phyloP scores from a whole-genome alignment of 768 basidiomycete genomes.

The Tephrocybe sp. region DNA sequence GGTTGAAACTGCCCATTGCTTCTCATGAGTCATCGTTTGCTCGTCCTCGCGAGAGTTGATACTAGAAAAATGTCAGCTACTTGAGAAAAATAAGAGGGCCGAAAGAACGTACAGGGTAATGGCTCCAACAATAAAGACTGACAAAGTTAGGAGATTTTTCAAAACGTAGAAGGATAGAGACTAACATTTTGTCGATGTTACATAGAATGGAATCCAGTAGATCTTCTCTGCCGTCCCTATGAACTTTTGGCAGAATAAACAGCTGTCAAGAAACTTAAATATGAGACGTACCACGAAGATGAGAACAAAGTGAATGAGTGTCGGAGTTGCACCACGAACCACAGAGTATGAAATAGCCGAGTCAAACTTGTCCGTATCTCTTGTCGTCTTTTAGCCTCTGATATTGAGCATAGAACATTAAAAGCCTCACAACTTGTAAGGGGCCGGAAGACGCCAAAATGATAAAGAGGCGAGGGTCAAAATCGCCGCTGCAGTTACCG shows the following conservation, averaged over 20 bases:
- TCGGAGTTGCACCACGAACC: slow-evolving; percentile 11
- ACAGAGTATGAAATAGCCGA: slow-evolving; percentile 11
- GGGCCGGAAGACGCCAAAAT: slow-evolving; percentile 4
- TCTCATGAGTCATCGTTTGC: slow-evolving; percentile 1
- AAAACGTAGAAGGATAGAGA: neutral
- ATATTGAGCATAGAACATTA: neutral
- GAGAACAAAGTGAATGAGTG: slow-evolving; percentile 11
- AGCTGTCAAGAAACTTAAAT: neutral
- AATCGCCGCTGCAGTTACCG: slow-evolving; percentile 11
- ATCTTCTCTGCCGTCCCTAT: slow-evolving; percentile 9
- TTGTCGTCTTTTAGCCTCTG: neutral
- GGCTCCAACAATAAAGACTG: slow-evolving; percentile 17
- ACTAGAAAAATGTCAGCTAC: neutral
- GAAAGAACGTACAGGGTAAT: slow-evolving; percentile 12
- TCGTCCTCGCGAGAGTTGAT: slow-evolving; percentile 10
- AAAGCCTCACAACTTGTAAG: slow-evolving; percentile 9
- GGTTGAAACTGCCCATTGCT: neutral
- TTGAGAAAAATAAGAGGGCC: neutral
- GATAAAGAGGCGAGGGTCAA: slow-evolving; percentile 4
- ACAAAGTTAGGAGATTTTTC: neutral
- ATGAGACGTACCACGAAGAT: slow-evolving; percentile 12
- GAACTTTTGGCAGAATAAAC: neutral
- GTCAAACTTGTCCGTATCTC: slow-evolving; percentile 12
- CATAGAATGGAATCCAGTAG: slow-evolving; percentile 18
- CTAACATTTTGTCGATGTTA: slow-evolving; percentile 12